A percentile compares a stretch with the other conserved stretches of the same genome.
phyloP scores from a whole-genome alignment of 208 protist species.

The Borovskyia barvae region DNA sequence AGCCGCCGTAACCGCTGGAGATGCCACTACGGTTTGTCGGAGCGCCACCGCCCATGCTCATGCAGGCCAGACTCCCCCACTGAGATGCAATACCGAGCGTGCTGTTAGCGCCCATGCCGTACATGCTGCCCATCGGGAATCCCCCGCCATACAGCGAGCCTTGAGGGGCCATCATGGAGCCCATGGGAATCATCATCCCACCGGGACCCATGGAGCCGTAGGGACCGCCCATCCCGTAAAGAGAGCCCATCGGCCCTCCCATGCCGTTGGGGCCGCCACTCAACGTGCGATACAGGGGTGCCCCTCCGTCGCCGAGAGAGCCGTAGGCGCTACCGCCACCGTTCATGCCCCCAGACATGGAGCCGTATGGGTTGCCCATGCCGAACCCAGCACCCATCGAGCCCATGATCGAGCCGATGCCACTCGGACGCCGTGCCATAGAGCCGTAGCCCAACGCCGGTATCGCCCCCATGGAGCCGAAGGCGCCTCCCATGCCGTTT shows the following conservation, averaged over 20 bases:
- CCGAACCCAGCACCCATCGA: slow-evolving; percentile 13
- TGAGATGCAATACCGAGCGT: slow-evolving; percentile 48
- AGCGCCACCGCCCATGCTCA: slow-evolving; percentile 20
- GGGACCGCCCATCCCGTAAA: slow-evolving; percentile 23
- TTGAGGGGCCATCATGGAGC: slow-evolving; percentile 12
- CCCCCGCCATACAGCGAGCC: slow-evolving; percentile 23
- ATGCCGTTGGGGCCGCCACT: slow-evolving; percentile 5
- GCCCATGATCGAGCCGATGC: slow-evolving; percentile 24
- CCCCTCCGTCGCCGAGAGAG: slow-evolving; percentile 8
- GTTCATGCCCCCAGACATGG: background rate
- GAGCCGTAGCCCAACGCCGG: slow-evolving; percentile 18
- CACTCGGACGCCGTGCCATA: slow-evolving; percentile 17
- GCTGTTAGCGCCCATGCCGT: slow-evolving; percentile 41
- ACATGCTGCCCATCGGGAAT: slow-evolving; percentile 24
- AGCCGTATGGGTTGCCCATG: slow-evolving; percentile 2
- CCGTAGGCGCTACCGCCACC: slow-evolving; percentile 1
- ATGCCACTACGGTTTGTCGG: slow-evolving; percentile 27
- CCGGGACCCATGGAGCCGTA: slow-evolving; percentile 13
- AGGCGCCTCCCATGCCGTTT: slow-evolving; percentile 6
- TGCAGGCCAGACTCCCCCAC: slow-evolving; percentile 65
- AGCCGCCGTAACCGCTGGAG: slow-evolving; percentile 42
- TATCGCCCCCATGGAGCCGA: background rate
- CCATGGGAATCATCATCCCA: slow-evolving; percentile 21
- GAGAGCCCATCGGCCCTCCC: slow-evolving; percentile 25
- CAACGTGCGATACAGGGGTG: slow-evolving; percentile 26